Evolutionary conservation across 2,329 filamentous ascomycete genomes (phyloP).

Genomic region (Amesomyces nigricolor): DNA sequence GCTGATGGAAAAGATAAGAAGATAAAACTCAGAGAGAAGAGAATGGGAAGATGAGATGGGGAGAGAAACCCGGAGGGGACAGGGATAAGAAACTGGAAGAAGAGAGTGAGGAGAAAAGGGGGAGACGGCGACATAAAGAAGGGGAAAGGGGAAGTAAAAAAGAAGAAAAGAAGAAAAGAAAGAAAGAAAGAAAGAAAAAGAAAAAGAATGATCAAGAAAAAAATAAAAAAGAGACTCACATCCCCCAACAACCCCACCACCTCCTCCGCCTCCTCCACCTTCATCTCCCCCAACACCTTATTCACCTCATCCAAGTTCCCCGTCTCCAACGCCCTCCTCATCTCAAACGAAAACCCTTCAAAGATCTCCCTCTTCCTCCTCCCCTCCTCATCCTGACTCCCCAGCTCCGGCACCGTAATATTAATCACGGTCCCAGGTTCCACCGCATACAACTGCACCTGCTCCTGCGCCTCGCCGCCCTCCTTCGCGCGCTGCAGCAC

Average conservation of each 20-base stretch:
- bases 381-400: conserved; percentile 60
- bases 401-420: conserved; percentile 69
- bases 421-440: conserved; percentile 89
- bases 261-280: conserved; percentile 74
- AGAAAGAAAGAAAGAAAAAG: background rate
- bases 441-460: conserved; percentile 95
- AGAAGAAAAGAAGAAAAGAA: background rate
- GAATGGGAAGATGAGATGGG: too few relatives aligned
- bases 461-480: conserved; percentile 53
- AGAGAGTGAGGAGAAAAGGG: too few relatives aligned
- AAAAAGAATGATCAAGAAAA: background rate
- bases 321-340: conserved; percentile 78
- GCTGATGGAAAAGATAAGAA: background rate
- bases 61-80: too few relatives aligned
- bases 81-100: too few relatives aligned
- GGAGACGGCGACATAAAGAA: too few relatives aligned
- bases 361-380: conserved; percentile 68
- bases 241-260: conserved; percentile 71
- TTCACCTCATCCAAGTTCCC: conserved; percentile 87
- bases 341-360: conserved; percentile 72
- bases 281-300: conserved; percentile 79
- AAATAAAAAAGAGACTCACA: conserved; percentile 33
- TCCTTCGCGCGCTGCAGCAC: conserved; percentile 48
- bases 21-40: background rate
- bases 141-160: too few relatives aligned